phyloP scores from a whole-genome alignment of 108 stramenopile genomes.

The Discostella stelligeroides region DNA sequence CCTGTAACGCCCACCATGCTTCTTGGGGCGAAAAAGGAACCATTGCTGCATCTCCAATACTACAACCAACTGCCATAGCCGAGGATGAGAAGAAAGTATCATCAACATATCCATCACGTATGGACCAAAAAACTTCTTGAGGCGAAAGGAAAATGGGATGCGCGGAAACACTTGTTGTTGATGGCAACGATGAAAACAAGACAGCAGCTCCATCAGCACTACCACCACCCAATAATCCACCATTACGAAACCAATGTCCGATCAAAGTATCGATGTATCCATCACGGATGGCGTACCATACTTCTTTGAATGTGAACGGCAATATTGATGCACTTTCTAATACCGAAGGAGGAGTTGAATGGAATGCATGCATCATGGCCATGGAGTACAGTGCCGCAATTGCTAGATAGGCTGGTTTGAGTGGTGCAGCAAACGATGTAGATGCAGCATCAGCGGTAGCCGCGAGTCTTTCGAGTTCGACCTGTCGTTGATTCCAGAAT shows the following conservation, averaged over 20 bases:
- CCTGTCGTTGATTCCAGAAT: constrained; percentile 51
- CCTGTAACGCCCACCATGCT: constrained; percentile 50
- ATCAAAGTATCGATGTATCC: constrained; percentile 47
- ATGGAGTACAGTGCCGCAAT: constrained; percentile 44
- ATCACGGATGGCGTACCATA: constrained; percentile 53
- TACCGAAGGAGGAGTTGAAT: constrained; percentile 14
- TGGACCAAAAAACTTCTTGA: constrained; percentile 55
- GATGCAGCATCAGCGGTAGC: constrained; percentile 18
- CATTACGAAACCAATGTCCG: constrained; percentile 49
- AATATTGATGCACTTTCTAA: constrained; percentile 2
- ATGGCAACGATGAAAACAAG: neutral
- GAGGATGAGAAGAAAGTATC: constrained; percentile 15
- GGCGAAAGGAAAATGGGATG: no score
- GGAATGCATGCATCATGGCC: neutral
- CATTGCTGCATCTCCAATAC: neutral
- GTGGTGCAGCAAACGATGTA: constrained; percentile 4
- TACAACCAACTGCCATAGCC: neutral
- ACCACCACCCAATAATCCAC: constrained; percentile 38
- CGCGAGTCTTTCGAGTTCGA: constrained; percentile 45
- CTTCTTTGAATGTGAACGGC: constrained; percentile 49
- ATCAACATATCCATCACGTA: constrained; percentile 49
- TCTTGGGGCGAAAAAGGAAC: constrained; percentile 51
- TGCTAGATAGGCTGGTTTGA: constrained; percentile 48
- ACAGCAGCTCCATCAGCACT: constrained; percentile 7
- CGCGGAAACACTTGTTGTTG: no score